These are phyloP conservation scores for Saccharomycopsis microspora DNA, from an alignment of 805 yeast species.

Conservation along the genomic window DNA sequence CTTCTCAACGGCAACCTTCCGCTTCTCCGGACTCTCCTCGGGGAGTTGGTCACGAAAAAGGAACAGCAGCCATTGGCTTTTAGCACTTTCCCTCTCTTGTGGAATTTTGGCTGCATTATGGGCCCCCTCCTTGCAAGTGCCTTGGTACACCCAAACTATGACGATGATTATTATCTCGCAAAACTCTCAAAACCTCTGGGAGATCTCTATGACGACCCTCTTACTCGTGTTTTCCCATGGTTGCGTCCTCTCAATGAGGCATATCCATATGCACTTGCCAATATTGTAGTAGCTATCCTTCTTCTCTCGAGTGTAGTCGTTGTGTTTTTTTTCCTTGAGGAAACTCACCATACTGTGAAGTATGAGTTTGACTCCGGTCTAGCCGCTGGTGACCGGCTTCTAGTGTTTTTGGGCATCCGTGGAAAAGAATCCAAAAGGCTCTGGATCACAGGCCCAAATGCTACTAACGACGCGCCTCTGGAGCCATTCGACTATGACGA, in stretches of 20 bases:
- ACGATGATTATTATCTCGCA: slow-evolving; percentile 17
- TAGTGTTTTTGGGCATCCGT: slow-evolving; percentile 20
- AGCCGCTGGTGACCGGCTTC: slow-evolving; percentile 30
- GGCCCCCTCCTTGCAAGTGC: slow-evolving; percentile 53
- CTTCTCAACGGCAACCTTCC: slow-evolving; percentile 53
- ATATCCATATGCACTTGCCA: slow-evolving; percentile 43
- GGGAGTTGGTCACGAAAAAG: slow-evolving; percentile 38
- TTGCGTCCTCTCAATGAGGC: slow-evolving; percentile 23
- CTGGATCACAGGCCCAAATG: slow-evolving; percentile 19
- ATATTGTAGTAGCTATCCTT: slow-evolving; percentile 32
- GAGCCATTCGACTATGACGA: too few species aligned
- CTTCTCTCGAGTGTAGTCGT: slow-evolving; percentile 26
- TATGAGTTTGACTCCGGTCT: slow-evolving; percentile 33
- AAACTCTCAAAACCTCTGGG: neutral
- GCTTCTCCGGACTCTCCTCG: slow-evolving; percentile 50
- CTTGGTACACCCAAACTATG: slow-evolving; percentile 34
- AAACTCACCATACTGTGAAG: slow-evolving; percentile 33
- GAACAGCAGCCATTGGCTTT: slow-evolving; percentile 58
- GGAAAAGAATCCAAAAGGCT: slow-evolving; percentile 17
- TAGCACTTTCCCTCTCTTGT: slow-evolving; percentile 47
- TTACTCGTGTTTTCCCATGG: slow-evolving; percentile 14
- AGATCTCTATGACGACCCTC: neutral
- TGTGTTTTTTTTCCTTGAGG: slow-evolving; percentile 40
- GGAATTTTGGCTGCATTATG: slow-evolving; percentile 47
- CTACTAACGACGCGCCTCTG: neutral